phyloP scores from a whole-genome alignment of 164 flowering plant genomes.

The Aristolochia fimbriata region DNA sequence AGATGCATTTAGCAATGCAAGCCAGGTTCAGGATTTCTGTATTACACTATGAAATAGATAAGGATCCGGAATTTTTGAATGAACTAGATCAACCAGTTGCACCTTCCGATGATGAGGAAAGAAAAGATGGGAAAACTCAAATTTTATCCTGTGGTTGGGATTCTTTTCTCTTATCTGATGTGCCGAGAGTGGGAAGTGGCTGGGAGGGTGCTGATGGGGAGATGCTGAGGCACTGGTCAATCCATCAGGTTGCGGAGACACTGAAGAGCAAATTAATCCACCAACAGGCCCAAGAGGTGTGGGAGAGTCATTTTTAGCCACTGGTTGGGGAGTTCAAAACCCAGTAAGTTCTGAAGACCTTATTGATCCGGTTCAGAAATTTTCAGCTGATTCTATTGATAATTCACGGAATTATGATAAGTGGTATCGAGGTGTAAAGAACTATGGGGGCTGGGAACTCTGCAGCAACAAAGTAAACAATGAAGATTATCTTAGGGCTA shows the following conservation, averaged over 20 bases:
- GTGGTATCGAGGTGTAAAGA: not conserved
- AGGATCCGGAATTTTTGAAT: constrained; percentile 38
- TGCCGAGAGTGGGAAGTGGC: constrained; percentile 9
- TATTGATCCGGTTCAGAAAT: no score
- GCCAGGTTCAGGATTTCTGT: constrained; percentile 54
- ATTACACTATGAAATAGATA: constrained; percentile 53
- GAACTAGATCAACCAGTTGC: constrained; percentile 31
- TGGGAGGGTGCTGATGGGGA: constrained; percentile 21
- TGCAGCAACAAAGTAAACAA: constrained; percentile 8
- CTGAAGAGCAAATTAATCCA: not conserved
- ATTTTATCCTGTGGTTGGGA: constrained; percentile 3
- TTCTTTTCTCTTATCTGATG: not conserved
- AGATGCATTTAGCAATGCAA: constrained; percentile 63
- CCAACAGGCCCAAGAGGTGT: not conserved
- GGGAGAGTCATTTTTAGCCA: not conserved
- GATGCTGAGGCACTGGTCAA: not conserved
- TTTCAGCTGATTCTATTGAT: not conserved
- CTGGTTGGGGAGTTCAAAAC: constrained; percentile 2
- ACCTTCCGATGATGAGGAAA: constrained; percentile 15
- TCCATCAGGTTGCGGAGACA: not conserved
- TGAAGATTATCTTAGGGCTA: constrained; percentile 8
- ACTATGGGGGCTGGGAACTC: constrained; percentile 5
- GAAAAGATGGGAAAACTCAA: constrained; percentile 1
- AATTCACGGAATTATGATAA: constrained; percentile 20
- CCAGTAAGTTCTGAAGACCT: not conserved